phyloP scores from a whole-genome alignment of 1,284 basidiomycete genomes.

The Singerocomus inundabilis region DNA sequence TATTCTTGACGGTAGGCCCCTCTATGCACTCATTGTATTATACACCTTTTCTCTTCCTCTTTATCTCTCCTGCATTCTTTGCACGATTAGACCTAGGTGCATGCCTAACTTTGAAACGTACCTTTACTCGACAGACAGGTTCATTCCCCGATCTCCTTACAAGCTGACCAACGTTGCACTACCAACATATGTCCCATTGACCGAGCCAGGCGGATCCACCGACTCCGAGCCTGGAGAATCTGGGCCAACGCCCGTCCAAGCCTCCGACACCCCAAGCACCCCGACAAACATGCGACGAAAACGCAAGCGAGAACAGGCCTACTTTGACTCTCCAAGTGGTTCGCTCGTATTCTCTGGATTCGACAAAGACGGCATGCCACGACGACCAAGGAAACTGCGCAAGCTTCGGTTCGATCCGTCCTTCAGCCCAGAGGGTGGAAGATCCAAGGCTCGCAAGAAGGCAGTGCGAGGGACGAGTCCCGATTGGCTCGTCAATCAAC shows the following conservation, averaged over 20 bases:
- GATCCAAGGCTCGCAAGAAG: conserved; percentile 1
- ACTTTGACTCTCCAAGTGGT: conserved; percentile 29
- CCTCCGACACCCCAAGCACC: conserved; percentile 25
- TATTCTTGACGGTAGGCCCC: conserved; percentile 44
- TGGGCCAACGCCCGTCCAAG: not conserved
- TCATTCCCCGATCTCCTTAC: conserved; percentile 22
- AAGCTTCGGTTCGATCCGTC: conserved; percentile 29
- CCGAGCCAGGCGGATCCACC: not conserved
- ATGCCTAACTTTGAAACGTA: conserved; percentile 3
- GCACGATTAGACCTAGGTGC: not conserved
- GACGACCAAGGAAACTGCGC: conserved; percentile 28
- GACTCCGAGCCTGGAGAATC: not conserved
- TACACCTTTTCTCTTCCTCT: not conserved
- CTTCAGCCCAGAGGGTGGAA: conserved; percentile 20
- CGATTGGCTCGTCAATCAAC: conserved; percentile 1
- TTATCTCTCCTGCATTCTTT: not conserved
- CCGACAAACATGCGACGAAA: conserved; percentile 23
- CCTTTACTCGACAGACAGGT: conserved; percentile 17
- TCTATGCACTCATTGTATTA: not conserved
- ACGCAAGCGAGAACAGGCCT: conserved; percentile 30
- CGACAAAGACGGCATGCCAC: conserved; percentile 32
- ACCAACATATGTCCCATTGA: conserved; percentile 1
- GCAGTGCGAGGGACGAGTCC: not conserved
- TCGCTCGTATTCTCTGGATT: conserved; percentile 30
- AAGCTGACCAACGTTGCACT: conserved; percentile 5